Conservation (phyloP, 2,329 filamentous ascomycete genomes). For the Calycina herbarum region DNA sequence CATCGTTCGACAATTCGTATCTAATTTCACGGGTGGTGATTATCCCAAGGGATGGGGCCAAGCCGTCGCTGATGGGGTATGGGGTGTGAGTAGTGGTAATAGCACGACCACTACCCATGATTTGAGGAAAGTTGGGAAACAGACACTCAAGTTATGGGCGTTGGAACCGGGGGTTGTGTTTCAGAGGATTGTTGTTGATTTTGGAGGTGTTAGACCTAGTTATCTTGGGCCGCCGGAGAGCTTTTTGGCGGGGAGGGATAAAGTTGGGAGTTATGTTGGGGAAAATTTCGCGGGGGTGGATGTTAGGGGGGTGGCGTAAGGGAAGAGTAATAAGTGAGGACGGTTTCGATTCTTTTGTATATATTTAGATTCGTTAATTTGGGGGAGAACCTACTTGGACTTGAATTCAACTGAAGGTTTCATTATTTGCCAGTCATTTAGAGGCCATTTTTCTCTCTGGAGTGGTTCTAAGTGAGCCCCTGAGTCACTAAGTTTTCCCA, state of each 20-base stretch:
- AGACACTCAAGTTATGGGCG: slow-evolving; percentile 38
- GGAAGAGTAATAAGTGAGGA: not conserved
- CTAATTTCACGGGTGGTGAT: slow-evolving; percentile 27
- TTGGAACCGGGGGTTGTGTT: slow-evolving; percentile 38
- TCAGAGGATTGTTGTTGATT: slow-evolving; percentile 41
- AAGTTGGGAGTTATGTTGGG: slow-evolving; percentile 7
- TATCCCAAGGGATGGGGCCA: slow-evolving; percentile 28
- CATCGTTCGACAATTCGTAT: slow-evolving; percentile 39
- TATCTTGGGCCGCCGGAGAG: slow-evolving; percentile 43
- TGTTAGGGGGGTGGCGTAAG: not conserved
- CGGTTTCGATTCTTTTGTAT: not conserved
- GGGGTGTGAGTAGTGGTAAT: slow-evolving; percentile 31
- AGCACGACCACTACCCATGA: slow-evolving; percentile 33
- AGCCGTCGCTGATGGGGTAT: slow-evolving; percentile 32
- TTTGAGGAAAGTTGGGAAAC: slow-evolving; percentile 25
- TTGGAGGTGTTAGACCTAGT: slow-evolving; percentile 40
- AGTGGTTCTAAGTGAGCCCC: no score
- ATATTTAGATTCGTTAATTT: not conserved
- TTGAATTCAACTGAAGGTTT: no score
- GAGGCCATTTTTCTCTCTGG: no score
- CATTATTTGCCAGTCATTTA: no score
- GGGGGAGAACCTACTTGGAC: no score
- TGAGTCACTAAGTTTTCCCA: no score
- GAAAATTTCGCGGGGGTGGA: slow-evolving; percentile 16
- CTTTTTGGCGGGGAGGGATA: slow-evolving; percentile 17